These are phyloP conservation scores for Corymbia calophylla DNA, from an alignment of 441 rosid genomes.

Conservation along the genomic window DNA sequence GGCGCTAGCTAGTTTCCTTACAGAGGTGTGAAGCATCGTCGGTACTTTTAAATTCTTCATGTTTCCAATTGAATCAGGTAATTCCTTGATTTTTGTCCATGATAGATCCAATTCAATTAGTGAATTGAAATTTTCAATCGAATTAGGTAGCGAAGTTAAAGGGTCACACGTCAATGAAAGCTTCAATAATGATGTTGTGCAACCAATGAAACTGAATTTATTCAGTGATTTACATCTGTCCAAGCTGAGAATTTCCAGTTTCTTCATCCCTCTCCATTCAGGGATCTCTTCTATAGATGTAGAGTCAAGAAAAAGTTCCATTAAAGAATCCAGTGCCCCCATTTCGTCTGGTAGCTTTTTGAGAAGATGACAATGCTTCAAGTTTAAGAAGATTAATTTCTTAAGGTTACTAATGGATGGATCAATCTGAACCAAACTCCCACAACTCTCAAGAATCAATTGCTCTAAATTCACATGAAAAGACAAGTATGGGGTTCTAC, in stretches of 20 bases:
- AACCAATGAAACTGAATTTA: not conserved
- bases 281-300: not conserved
- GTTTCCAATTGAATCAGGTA: not conserved
- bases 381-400: not conserved
- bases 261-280: not conserved
- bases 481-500: not conserved
- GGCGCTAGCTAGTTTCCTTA: too few species aligned
- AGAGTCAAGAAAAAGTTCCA: not conserved
- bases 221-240: not conserved
- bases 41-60: too few species aligned
- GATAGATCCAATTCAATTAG: not conserved
- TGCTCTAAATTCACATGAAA: not conserved
- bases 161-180: not conserved
- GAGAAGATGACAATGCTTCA: not conserved
- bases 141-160: accelerated
- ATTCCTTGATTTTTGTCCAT: not conserved
- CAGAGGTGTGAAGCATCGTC: accelerated
- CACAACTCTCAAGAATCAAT: not conserved
- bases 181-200: accelerated
- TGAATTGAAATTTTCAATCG: not conserved
- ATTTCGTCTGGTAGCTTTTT: not conserved
- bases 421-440: not conserved
- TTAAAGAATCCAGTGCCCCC: not conserved
- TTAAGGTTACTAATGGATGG: not conserved
- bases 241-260: not conserved